Conservation (phyloP, 495 filamentous ascomycete genomes). For the Physcia stellaris region DNA sequence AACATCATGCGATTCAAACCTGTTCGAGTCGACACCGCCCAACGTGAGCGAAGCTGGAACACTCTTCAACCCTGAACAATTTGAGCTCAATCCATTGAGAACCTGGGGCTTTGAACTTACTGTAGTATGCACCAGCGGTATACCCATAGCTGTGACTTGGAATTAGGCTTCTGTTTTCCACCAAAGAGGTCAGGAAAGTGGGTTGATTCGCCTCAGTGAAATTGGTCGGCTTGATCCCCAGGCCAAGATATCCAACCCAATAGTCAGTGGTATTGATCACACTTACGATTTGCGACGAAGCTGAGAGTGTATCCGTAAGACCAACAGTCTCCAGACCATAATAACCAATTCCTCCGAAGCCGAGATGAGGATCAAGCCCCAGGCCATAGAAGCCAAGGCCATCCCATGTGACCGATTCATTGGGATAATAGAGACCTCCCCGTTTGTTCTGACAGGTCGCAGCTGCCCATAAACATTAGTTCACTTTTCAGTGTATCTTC, state of each 20-base stretch:
- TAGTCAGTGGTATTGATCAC: constrained; percentile 20
- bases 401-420: constrained; percentile 17
- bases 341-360: constrained; percentile 17
- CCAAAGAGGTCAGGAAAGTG: constrained; percentile 16
- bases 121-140: constrained; percentile 22
- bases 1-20: constrained; percentile 34
- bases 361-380: constrained; percentile 11
- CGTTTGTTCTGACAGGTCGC: constrained; percentile 17
- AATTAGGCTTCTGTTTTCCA: constrained; percentile 14
- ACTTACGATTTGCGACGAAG: constrained; percentile 15
- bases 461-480: constrained; percentile 1
- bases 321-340: constrained; percentile 20
- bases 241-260: constrained; percentile 19
- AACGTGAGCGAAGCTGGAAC: constrained; percentile 38
- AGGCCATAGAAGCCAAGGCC: constrained; percentile 16
- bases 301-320: constrained; percentile 10
- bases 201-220: constrained; percentile 8
- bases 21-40: constrained; percentile 39
- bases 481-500: too few species aligned
- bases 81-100: too few species aligned
- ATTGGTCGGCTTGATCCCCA: constrained; percentile 18
- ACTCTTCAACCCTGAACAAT: constrained; percentile 16
- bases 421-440: constrained; percentile 20
- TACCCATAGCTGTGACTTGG: constrained; percentile 19
- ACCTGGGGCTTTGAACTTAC: not conserved